These are phyloP conservation scores for Alternaria sp. DNA, from an alignment of 2,329 filamentous ascomycete species.

Conservation along the genomic window DNA sequence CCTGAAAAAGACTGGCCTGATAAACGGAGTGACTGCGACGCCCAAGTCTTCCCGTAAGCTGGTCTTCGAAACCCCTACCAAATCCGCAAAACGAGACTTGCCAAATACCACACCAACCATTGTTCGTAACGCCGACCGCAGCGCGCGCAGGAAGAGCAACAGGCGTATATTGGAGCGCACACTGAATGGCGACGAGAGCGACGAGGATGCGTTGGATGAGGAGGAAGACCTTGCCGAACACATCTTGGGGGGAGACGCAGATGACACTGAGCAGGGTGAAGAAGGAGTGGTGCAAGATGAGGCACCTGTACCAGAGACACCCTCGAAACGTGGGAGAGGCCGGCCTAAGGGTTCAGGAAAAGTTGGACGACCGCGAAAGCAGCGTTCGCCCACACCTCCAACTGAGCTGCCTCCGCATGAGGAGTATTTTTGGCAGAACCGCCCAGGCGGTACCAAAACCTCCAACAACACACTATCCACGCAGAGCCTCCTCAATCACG, in stretches of 20 bases:
- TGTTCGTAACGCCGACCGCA: conserved; percentile 78
- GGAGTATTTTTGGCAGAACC: conserved; percentile 92
- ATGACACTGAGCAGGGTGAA: conserved; percentile 34
- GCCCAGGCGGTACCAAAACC: conserved; percentile 80
- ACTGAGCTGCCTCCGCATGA: conserved; percentile 86
- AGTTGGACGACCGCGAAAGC: conserved; percentile 64
- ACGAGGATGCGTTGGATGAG: conserved; percentile 72
- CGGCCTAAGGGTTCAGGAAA: conserved; percentile 46
- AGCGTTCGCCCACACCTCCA: conserved; percentile 80
- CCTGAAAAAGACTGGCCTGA: conserved; percentile 41
- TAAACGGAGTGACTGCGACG: conserved; percentile 44
- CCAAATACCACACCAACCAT: conserved; percentile 66
- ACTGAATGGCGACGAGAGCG: conserved; percentile 68
- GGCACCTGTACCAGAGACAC: conserved; percentile 59
- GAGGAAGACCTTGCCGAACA: conserved; percentile 73
- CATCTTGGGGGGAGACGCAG: conserved; percentile 68
- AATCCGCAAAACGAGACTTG: conserved; percentile 45
- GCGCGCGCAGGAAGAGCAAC: conserved; percentile 85
- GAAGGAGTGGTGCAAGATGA: conserved; percentile 39
- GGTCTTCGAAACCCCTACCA: conserved; percentile 57
- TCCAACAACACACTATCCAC: conserved; percentile 84
- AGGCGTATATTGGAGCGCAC: conserved; percentile 77
- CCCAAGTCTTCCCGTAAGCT: conserved; percentile 58
- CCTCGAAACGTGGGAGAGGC: conserved; percentile 62
- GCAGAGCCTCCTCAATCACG: conserved; percentile 81